Conservation (phyloP, 2,329 filamentous ascomycete species). For the Colletotrichum tamarilloi region DNA sequence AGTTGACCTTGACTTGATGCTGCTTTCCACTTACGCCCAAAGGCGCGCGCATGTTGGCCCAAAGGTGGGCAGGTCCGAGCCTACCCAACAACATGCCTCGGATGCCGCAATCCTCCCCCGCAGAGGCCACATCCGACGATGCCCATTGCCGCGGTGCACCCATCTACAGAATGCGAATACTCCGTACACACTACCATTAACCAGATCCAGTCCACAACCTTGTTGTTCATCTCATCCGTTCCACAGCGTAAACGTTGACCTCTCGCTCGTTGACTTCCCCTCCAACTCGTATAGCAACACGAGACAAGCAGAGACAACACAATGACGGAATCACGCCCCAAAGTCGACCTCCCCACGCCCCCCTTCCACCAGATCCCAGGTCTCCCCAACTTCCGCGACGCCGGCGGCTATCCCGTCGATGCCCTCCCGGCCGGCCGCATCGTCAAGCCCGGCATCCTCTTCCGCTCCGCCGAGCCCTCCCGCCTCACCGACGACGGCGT, state of each 20-base stretch:
- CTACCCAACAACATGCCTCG: conserved; percentile 1
- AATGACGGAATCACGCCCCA: not conserved
- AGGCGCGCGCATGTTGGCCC: not conserved
- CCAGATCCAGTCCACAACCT: not conserved
- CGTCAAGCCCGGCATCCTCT: conserved; percentile 67
- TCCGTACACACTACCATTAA: not conserved
- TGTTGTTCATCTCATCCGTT: not conserved
- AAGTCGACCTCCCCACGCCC: conserved; percentile 40
- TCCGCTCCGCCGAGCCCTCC: conserved; percentile 76
- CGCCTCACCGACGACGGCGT: conserved; percentile 65
- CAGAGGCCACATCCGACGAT: not conserved
- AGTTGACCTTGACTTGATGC: not conserved
- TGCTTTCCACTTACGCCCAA: not conserved
- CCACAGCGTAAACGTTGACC: not conserved
- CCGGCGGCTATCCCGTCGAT: conserved; percentile 67
- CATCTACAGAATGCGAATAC: not conserved
- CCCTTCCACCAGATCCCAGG: conserved; percentile 66
- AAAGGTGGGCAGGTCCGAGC: not conserved
- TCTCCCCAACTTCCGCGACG: conserved; percentile 75
- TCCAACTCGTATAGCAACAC: not conserved
- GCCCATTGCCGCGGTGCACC: not conserved
- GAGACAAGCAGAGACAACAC: not conserved
- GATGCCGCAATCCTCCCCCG: not conserved
- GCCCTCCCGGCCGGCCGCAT: conserved; percentile 44
- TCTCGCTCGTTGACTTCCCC: not conserved